Evolutionary conservation across 2,329 filamentous ascomycete genomes (phyloP).

Genomic region (Verticillium albo-atrum): DNA sequence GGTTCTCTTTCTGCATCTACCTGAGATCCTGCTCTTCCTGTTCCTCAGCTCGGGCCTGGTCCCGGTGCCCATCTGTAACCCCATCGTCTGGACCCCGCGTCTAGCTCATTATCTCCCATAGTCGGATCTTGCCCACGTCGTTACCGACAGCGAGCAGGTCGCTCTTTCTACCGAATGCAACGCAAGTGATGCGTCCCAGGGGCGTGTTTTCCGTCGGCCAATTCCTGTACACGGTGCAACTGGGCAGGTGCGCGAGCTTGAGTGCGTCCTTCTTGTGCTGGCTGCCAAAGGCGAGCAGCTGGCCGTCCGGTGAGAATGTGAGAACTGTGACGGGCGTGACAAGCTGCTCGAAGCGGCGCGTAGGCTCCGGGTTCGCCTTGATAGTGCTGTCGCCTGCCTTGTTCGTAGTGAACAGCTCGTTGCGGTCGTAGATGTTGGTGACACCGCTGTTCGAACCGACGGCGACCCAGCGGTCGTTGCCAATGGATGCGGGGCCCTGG

Average conservation of each 20-base stretch:
- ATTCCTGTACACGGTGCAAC: constrained; percentile 90
- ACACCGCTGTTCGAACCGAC: constrained; percentile 84
- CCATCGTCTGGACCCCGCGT: neutral
- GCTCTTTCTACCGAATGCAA: constrained; percentile 63
- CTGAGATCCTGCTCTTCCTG: neutral
- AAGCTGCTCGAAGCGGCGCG: constrained; percentile 75
- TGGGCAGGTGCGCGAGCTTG: constrained; percentile 82
- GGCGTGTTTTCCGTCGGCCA: constrained; percentile 93
- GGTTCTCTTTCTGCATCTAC: constrained; percentile 9
- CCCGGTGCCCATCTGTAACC: neutral
- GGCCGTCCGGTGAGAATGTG: constrained; percentile 81
- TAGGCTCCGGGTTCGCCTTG: constrained; percentile 66
- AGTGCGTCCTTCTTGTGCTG: constrained; percentile 85
- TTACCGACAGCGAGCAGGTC: constrained; percentile 81
- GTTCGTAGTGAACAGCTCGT: constrained; percentile 45
- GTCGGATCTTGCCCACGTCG: constrained; percentile 77
- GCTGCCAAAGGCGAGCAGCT: constrained; percentile 82
- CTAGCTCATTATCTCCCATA: constrained; percentile 83
- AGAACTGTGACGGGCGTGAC: constrained; percentile 79
- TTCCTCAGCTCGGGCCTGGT: neutral
- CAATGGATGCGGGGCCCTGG: constrained; percentile 56
- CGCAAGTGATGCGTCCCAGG: constrained; percentile 73
- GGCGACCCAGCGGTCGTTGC: constrained; percentile 83
- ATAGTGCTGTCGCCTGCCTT: constrained; percentile 38
- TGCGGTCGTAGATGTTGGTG: constrained; percentile 88